These are phyloP conservation scores for Pythium myriotylum DNA, from an alignment of 352 stramenopile species.

Conservation along the genomic window DNA sequence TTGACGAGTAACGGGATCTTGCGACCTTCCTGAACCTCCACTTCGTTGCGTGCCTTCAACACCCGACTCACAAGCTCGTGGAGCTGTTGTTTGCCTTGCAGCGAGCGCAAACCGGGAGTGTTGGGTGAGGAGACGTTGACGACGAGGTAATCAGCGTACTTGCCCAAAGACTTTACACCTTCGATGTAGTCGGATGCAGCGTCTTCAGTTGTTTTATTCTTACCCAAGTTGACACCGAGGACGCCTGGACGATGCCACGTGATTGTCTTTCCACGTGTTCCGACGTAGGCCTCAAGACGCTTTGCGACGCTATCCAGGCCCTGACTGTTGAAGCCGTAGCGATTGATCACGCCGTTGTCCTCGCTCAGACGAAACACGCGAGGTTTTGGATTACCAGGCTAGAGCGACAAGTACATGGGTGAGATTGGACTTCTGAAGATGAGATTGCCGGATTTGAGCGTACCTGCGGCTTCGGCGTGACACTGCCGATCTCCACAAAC, in stretches of 20 bases:
- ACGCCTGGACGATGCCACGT: slow-evolving; percentile 66
- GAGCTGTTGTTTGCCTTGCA: slow-evolving; percentile 86
- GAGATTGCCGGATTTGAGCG: too few relatives aligned
- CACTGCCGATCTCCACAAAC: slow-evolving; percentile 49
- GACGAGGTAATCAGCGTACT: slow-evolving; percentile 97
- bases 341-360: slow-evolving; percentile 97
- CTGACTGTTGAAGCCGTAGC: slow-evolving; percentile 98
- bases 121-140: slow-evolving; percentile 98
- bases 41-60: slow-evolving; percentile 62
- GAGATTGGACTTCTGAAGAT: too few relatives aligned
- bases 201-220: slow-evolving; percentile 95
- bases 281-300: slow-evolving; percentile 65
- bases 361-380: slow-evolving; percentile 96
- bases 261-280: slow-evolving; percentile 33
- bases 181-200: slow-evolving; percentile 88
- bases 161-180: slow-evolving; percentile 90
- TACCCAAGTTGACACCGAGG: slow-evolving; percentile 97
- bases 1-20: slow-evolving; percentile 96
- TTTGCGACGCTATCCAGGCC: slow-evolving; percentile 84
- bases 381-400: slow-evolving; percentile 94
- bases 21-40: slow-evolving; percentile 56
- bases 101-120: slow-evolving; percentile 86
- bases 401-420: not conserved
- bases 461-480: slow-evolving; percentile 93
- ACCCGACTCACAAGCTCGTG: slow-evolving; percentile 73